phyloP scores from a whole-genome alignment of 352 stramenopile genomes.

The Phytophthora kernoviae region DNA sequence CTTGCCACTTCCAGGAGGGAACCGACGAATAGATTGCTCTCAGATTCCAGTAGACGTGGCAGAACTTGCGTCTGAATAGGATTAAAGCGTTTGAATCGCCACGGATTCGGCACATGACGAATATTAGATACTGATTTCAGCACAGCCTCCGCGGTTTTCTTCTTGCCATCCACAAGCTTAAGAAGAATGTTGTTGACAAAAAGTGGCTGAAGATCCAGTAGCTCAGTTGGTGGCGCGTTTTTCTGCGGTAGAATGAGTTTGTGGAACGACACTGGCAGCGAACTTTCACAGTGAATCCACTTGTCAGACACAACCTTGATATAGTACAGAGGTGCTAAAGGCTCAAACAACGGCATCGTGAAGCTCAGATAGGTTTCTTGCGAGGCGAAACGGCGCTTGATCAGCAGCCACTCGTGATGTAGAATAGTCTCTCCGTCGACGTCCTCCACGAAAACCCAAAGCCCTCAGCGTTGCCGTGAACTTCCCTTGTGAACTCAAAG shows the following conservation, averaged over 20 bases:
- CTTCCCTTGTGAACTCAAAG: slow-evolving; percentile 97
- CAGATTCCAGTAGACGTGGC: slow-evolving; percentile 94
- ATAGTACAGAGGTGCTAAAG: slow-evolving; percentile 98
- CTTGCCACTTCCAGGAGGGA: slow-evolving; percentile 96
- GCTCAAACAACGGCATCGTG: slow-evolving; percentile 98
- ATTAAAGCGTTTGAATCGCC: slow-evolving; percentile 95
- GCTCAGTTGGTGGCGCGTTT: slow-evolving; percentile 96
- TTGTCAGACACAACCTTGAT: slow-evolving; percentile 97
- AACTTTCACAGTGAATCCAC: slow-evolving; percentile 97
- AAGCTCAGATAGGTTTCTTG: slow-evolving; percentile 92
- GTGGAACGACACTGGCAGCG: slow-evolving; percentile 98
- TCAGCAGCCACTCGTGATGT: slow-evolving; percentile 97
- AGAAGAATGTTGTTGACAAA: slow-evolving; percentile 88
- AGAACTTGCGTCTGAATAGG: slow-evolving; percentile 99
- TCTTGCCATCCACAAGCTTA: slow-evolving; percentile 72
- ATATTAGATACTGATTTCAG: slow-evolving; percentile 49
- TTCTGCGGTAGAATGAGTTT: slow-evolving; percentile 99
- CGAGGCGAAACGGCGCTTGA: slow-evolving; percentile 89
- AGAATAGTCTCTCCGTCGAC: slow-evolving; percentile 98
- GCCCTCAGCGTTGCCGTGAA: slow-evolving; percentile 96
- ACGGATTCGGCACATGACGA: slow-evolving; percentile 50
- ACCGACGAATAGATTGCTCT: slow-evolving; percentile 95
- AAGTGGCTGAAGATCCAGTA: slow-evolving; percentile 98
- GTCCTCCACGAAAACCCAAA: slow-evolving; percentile 99
- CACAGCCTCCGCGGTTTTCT: slow-evolving; percentile 57